Percentiles rank a stretch among this genome's conserved stretches.
These are phyloP conservation scores for Quillaja saponaria DNA, from an alignment of 306 rosid species.

Conservation along the genomic window DNA sequence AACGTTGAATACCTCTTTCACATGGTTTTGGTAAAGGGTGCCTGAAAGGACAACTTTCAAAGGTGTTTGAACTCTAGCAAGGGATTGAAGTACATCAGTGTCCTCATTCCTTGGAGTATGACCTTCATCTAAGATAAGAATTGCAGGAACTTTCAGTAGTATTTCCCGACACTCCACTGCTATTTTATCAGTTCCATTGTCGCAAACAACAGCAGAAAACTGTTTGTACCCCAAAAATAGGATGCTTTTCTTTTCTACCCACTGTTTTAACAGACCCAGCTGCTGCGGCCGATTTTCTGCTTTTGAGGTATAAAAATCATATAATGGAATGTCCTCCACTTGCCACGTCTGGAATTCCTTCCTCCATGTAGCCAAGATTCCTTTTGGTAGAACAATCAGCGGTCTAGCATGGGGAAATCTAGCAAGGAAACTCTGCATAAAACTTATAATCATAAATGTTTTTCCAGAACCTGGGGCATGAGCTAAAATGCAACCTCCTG, in stretches of 20 bases:
- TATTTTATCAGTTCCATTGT: constrained; percentile 34
- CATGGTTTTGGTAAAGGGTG: constrained; percentile 88
- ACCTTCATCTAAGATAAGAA: constrained; percentile 94
- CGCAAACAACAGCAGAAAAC: constrained; percentile 75
- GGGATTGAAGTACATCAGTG: constrained; percentile 80
- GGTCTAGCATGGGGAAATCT: constrained; percentile 88
- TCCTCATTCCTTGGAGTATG: constrained; percentile 90
- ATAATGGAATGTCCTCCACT: constrained; percentile 80
- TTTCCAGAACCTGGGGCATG: constrained; percentile 99
- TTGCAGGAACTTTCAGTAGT: constrained; percentile 67
- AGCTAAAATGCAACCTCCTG: constrained; percentile 95
- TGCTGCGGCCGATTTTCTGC: constrained; percentile 80
- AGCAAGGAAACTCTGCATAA: constrained; percentile 91
- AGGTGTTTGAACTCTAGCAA: constrained; percentile 73
- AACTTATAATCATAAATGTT: constrained; percentile 95
- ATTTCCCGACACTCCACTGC: constrained; percentile 64
- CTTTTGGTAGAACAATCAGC: constrained; percentile 91
- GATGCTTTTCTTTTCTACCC: constrained; percentile 73
- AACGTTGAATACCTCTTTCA: constrained; percentile 83
- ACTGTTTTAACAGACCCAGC: constrained; percentile 65
- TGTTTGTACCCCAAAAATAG: constrained; percentile 93
- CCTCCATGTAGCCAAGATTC: constrained; percentile 89
- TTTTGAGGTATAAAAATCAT: constrained; percentile 70
- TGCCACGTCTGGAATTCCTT: constrained; percentile 90
- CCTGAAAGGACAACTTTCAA: constrained; percentile 93